Base-by-base conservation (phyloP, 129 eudicot species). In the Lonicera japonica region DNA sequence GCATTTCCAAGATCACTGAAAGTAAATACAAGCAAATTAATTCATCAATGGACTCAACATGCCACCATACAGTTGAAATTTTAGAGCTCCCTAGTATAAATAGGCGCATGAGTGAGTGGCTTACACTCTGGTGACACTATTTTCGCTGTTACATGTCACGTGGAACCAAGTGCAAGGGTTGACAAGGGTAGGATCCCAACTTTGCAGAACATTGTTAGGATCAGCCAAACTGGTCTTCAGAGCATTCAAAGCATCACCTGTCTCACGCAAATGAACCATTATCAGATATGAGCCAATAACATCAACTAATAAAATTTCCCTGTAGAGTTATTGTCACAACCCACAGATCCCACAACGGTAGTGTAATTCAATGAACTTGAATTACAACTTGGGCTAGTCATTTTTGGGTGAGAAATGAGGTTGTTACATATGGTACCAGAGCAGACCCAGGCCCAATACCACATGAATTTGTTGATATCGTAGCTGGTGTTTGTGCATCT, bases 101-200 rank as follows among this genome's bases (percentile, higher is more conserved):
- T 7, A 55, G 56, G 55, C 19, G n/a, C n/a, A n/a, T n/a, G 7
- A 22, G n/a, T 16, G 36, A 21, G 24, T 55, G 56, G 63, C 87
- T 79, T 73, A 88, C 96, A 88, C 96, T 85, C 96, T 73, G 3
- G 90, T 88, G 66, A 88, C 96, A 29, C 90, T 82, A 51, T 88
- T 88, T 6, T 82, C 94, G 24, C 40, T 74, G 70, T 88, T 77
- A 80, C 96, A 88, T 0, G 96, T 82, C 40, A 88, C 90, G 61
- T 88, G 94, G 76, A 88, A 88, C 96, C 96, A 88, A 60, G 94
- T 88, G 73, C 96, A 88, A 1, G 96, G 96, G 67, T 88, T 88
- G 38, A 88, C 96, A 71, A 88, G 87, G 9, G 96, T 88, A 0
- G 94, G 77, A 73, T 88, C 96, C 96, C 96, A 88, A 75, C 96